Base-by-base conservation (phyloP, 2,329 filamentous ascomycete species). In the Daldinia eschscholtzii region DNA sequence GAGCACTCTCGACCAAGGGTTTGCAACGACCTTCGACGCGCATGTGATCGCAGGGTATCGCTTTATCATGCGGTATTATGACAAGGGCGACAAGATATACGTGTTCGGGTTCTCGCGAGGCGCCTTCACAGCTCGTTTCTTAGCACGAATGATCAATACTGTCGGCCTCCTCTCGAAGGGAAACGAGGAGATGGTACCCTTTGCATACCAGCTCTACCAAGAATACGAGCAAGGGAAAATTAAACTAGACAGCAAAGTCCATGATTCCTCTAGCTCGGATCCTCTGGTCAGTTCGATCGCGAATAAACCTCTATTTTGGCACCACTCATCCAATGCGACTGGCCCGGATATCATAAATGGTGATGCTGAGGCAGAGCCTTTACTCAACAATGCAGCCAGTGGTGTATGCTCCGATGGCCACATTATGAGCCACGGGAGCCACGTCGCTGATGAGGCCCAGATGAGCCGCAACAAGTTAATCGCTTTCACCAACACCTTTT, bases 1-100 rank as follows among this genome's bases (percentile, higher is more conserved):
- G 26, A 23, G 26, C 2, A 50, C 23, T 23, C 26, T 78, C 3
- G 83, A 85, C 52, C 77, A 82, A 57, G 83, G 77, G 0, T 76
- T 85, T 3, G 83, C 82, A 3, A 82, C 77, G 23, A 83, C 83
- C 0, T 87, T 87, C 57, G 84, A 84, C 50, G 79, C 81, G 1
- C 86, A 88, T 64, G 84, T 88, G 6, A 81, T 85, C 56, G 83
- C 81, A 4, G 86, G 85, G 0, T 88, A 88, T 68, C 78, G 81
- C 2, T 88, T 88, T 63, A 70, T 87, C 23, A 87, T 88, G 86
- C 81, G 83, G 9, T 85, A 84, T 72, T 87, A 87, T 61, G 76
- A 80, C 33, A 73, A 84, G 74, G 83, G 80, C 0, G 84, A 85
- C 68, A 82, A 82, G 56, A 85, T 87, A 37, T 87, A 86, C 70